phyloP scores from a whole-genome alignment of 1,139 yeast species.

The Suhomyces anneliseae region DNA sequence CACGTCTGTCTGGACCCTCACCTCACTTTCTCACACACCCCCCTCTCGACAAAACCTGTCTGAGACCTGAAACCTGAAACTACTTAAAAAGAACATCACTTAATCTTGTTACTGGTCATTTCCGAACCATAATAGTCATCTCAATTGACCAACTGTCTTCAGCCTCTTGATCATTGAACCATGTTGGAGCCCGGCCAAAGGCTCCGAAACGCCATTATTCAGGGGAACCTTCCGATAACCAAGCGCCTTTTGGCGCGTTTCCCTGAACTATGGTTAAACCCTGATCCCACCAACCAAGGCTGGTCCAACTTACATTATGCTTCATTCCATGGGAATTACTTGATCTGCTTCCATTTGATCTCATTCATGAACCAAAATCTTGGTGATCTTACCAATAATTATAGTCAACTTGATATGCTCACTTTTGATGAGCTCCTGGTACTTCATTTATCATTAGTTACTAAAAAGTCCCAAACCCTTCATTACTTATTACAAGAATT shows the following conservation, averaged over 20 bases:
- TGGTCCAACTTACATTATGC: slow-evolving; percentile 93
- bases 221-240: slow-evolving; percentile 73
- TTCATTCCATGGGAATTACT: slow-evolving; percentile 74
- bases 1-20: too few species aligned
- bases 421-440: slow-evolving; percentile 74
- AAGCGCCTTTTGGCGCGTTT: slow-evolving; percentile 67
- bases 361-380: slow-evolving; percentile 31
- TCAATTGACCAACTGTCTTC: too few species aligned
- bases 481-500: slow-evolving; percentile 82
- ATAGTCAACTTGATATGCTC: slow-evolving; percentile 32
- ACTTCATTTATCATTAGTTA: slow-evolving; percentile 69
- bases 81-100: too few species aligned
- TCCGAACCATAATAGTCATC: too few species aligned
- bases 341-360: slow-evolving; percentile 65
- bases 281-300: slow-evolving; percentile 67
- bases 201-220: slow-evolving; percentile 70
- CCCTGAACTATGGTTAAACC: slow-evolving; percentile 76
- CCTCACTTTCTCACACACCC: too few species aligned
- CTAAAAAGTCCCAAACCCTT: slow-evolving; percentile 72
- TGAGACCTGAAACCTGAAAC: too few species aligned
- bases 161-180: too few species aligned
- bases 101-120: too few species aligned
- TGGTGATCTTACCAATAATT: slow-evolving; percentile 19
- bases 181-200: slow-evolving; percentile 68
- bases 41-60: too few species aligned